Evolutionary conservation across 2,329 filamentous ascomycete species (phyloP).

Genomic region (Biscogniauxia sp.): DNA sequence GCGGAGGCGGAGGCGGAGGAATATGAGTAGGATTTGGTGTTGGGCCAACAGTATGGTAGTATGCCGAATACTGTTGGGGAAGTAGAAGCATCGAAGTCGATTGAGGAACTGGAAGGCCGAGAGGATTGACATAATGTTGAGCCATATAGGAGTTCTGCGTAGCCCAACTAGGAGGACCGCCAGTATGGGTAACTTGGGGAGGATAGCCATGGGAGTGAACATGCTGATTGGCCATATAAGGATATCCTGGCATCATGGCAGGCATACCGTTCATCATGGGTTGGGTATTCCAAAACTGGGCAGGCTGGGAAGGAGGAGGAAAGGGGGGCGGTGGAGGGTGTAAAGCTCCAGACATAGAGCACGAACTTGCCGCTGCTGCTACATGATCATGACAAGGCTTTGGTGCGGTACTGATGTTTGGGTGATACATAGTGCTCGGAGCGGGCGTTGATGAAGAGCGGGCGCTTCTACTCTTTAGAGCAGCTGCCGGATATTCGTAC

Average conservation of each 20-base stretch:
- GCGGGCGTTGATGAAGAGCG: slow-evolving; percentile 2
- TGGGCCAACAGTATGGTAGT: background rate
- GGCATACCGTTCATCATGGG: slow-evolving; percentile 2
- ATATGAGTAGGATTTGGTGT: background rate
- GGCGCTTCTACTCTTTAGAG: background rate
- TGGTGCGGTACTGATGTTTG: background rate
- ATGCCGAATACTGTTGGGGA: slow-evolving; percentile 1
- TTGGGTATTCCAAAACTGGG: slow-evolving; percentile 2
- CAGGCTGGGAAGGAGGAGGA: slow-evolving; percentile 1
- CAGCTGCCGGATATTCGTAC: background rate
- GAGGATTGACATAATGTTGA: slow-evolving; percentile 11
- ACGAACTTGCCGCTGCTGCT: background rate
- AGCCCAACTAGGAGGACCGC: slow-evolving; percentile 2
- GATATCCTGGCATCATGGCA: background rate
- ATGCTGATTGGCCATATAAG: background rate
- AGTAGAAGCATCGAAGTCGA: slow-evolving; percentile 9
- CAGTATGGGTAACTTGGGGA: slow-evolving; percentile 1
- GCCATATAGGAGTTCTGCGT: background rate
- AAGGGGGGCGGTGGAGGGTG: slow-evolving; percentile 1
- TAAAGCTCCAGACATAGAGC: background rate
- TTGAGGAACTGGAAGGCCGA: slow-evolving; percentile 6
- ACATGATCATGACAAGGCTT: background rate
- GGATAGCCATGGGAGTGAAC: background rate
- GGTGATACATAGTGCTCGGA: background rate
- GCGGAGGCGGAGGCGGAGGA: slow-evolving; percentile 13